Base-by-base conservation (phyloP, 805 yeast genomes). In the Sugiyamaella smithiae region DNA sequence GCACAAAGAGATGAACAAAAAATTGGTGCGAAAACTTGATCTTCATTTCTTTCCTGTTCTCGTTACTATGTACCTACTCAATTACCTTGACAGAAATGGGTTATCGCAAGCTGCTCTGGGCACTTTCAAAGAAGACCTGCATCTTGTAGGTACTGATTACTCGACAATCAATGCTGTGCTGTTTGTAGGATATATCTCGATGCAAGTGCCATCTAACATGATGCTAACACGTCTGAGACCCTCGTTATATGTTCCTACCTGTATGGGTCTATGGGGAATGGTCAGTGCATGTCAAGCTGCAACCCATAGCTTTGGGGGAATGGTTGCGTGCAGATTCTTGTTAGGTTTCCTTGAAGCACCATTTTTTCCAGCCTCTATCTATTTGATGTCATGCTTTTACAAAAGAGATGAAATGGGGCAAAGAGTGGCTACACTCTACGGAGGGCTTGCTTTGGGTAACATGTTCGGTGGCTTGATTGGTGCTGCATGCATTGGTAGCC, bases 181-280 rank as follows among this genome's bases (percentile, higher is more conserved):
- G 38, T 76, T 74, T 50, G 74, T 75, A 35, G 73, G 78, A 20
- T 76, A 76, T 53, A 72, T 74, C 51, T 56, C 69, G 49, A 71
- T 74, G 61, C 76, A 75, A 57, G 68, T 71, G 51, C 74, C 76
- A 32, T 36, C 54, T 32, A 43, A 52, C 43, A 70, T 73, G 71
- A 63, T 74, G 55, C 74, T 71, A 57, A 59, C 69, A 45, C 69
- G 70, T 1, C 67, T 68, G 46, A 81, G 80, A 1, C 62, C 66
- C 4, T 67, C 77, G 1, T 54, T 73, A 20, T 77, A 73, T 53
- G 68, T 77, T 41, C 67, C 81, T 0, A 50, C 63, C 23, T 68
- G 77, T 33, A 73, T 77, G 76, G 65, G 74, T 4, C 48, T 61
- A 11, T 77, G 81, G 81, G 80, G 80, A n/a, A 55, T 66, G 20